phyloP scores from a whole-genome alignment of 352 stramenopile species.

The Blastocystis sp. region DNA sequence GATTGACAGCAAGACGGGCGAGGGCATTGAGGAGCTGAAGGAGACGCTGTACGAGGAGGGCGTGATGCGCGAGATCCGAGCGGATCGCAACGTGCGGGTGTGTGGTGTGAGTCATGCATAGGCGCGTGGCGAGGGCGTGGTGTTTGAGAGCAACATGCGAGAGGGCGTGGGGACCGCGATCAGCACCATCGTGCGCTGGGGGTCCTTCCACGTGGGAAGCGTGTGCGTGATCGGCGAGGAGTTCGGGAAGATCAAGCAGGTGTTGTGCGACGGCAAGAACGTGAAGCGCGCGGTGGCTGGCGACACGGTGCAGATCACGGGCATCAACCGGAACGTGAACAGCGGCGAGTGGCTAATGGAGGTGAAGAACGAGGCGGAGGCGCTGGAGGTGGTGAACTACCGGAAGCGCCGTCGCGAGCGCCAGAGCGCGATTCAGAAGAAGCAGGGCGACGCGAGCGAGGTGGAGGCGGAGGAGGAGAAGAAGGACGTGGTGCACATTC shows the following conservation, averaged over 20 bases:
- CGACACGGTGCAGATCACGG: conserved; percentile 86
- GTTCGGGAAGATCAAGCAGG: conserved; percentile 88
- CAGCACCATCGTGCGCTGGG: conserved; percentile 93
- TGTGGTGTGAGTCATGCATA: conserved; percentile 24
- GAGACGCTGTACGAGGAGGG: conserved; percentile 94
- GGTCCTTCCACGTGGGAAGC: conserved; percentile 90
- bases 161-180: conserved; percentile 90
- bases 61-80: conserved; percentile 93
- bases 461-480: conserved; percentile 86
- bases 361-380: conserved; percentile 62
- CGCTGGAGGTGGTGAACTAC: conserved; percentile 15
- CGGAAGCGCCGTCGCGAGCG: neutral
- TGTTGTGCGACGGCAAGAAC: conserved; percentile 79
- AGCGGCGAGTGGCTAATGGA: conserved; percentile 82
- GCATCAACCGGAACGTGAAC: conserved; percentile 84
- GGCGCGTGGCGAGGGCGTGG: conserved; percentile 86
- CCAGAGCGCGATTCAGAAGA: conserved; percentile 75
- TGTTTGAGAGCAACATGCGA: conserved; percentile 93
- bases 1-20: conserved; percentile 92
- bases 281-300: conserved; percentile 88
- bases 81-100: conserved; percentile 82
- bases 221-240: conserved; percentile 92
- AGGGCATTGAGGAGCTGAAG: conserved; percentile 92
- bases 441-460: conserved; percentile 75
- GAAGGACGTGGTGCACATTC: conserved; percentile 79